A percentile compares a stretch with the other conserved stretches of the same genome.
Conservation (phyloP, 78 protist genomes). For the Creolimax fragrantissima region DNA sequence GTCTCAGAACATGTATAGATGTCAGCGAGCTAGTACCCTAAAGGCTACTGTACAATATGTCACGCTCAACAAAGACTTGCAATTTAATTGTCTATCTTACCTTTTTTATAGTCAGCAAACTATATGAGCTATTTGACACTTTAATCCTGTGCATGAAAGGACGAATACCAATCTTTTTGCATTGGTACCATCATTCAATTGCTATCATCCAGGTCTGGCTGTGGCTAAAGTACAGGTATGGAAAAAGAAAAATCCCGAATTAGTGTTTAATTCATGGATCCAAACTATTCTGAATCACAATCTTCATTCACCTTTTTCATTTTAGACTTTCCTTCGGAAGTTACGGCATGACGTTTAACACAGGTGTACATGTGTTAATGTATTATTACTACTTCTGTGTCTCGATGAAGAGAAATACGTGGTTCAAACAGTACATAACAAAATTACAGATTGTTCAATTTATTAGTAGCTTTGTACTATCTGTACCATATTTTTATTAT, state of each 20-base stretch:
- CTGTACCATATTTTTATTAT: slow-evolving; percentile 34
- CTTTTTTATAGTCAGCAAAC: slow-evolving; percentile 40
- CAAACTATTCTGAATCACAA: too few relatives aligned
- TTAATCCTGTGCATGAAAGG: slow-evolving; percentile 35
- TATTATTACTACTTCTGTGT: slow-evolving; percentile 44
- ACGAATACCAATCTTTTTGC: slow-evolving; percentile 47
- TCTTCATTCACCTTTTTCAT: too few relatives aligned
- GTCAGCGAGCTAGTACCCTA: background rate
- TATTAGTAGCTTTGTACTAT: slow-evolving; percentile 33
- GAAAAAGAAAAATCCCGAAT: too few relatives aligned
- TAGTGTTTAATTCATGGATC: too few relatives aligned
- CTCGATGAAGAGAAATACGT: slow-evolving; percentile 16
- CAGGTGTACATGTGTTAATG: slow-evolving; percentile 54
- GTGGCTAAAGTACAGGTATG: slow-evolving; percentile 35
- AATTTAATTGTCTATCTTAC: background rate
- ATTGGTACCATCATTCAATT: slow-evolving; percentile 46
- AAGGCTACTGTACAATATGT: background rate
- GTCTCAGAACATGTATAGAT: too few relatives aligned
- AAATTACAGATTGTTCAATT: slow-evolving; percentile 53
- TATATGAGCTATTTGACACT: slow-evolving; percentile 56
- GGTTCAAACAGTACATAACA: slow-evolving; percentile 49
- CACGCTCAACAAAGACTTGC: background rate
- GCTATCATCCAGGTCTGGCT: slow-evolving; percentile 51
- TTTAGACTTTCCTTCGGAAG: slow-evolving; percentile 17
- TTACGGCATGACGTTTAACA: slow-evolving; percentile 46